Conservation (phyloP, 73 alveolate species). For the Tetrahymena thermophila region DNA sequence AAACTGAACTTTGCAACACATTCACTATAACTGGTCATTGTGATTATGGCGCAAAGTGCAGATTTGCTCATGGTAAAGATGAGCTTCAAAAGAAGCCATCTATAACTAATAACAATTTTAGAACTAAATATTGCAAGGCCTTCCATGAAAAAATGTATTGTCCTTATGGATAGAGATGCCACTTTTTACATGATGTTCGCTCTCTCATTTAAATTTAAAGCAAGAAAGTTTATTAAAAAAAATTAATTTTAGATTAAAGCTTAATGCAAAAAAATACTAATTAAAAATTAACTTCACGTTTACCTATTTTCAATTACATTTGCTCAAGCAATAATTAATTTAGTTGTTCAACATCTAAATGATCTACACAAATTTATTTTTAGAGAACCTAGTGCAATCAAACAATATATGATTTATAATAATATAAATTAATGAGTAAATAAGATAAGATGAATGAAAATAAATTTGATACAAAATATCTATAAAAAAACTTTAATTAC, state of each 20-base stretch:
- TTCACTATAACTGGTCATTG: slow-evolving; percentile 52
- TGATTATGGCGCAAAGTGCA: slow-evolving; percentile 65
- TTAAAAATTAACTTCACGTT: background rate
- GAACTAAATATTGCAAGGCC: slow-evolving; percentile 7
- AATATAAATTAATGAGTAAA: too few species aligned
- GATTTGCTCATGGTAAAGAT: slow-evolving; percentile 70
- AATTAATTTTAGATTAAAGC: background rate
- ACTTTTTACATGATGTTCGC: background rate
- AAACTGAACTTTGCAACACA: slow-evolving; percentile 64
- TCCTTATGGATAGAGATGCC: slow-evolving; percentile 29
- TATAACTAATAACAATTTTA: background rate
- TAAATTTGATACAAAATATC: too few species aligned
- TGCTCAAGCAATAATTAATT: background rate
- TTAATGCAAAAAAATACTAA: background rate
- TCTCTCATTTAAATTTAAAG: background rate
- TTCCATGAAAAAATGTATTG: slow-evolving; percentile 19
- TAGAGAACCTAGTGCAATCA: background rate
- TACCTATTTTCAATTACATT: background rate
- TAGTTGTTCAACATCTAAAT: background rate
- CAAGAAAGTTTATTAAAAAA: background rate
- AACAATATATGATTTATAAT: background rate
- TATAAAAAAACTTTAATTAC: too few species aligned
- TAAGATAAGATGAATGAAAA: too few species aligned
- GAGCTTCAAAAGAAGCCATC: slow-evolving; percentile 40
- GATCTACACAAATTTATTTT: background rate